Evolutionary conservation across 2,329 filamentous ascomycete species (phyloP).

Genomic region (Clonostachys byssicola): DNA sequence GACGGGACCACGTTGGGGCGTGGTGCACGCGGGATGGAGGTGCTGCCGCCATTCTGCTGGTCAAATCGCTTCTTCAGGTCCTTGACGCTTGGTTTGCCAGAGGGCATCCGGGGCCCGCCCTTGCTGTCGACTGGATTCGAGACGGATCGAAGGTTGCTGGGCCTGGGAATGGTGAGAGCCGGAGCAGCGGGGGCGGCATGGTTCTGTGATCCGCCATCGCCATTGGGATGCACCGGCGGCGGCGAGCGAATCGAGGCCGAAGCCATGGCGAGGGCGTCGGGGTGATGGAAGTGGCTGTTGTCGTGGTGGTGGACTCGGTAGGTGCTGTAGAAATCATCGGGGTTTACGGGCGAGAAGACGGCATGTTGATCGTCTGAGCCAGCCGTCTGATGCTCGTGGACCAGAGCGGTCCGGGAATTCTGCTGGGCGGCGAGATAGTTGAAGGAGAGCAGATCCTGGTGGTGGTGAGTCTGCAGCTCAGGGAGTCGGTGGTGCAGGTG

Average conservation of each 20-base stretch:
- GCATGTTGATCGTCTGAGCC: slow-evolving; percentile 19
- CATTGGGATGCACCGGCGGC: slow-evolving; percentile 41
- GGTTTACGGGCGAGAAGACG: slow-evolving; percentile 38
- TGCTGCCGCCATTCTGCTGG: slow-evolving; percentile 37
- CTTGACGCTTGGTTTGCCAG: slow-evolving; percentile 65
- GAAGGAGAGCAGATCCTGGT: not conserved
- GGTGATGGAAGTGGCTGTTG: slow-evolving; percentile 11
- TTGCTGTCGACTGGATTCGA: slow-evolving; percentile 51
- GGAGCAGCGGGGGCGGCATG: slow-evolving; percentile 38
- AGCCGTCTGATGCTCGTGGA: slow-evolving; percentile 8
- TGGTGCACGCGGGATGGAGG: slow-evolving; percentile 26
- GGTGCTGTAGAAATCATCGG: slow-evolving; percentile 53
- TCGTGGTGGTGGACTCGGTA: slow-evolving; percentile 33
- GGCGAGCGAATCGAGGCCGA: slow-evolving; percentile 35
- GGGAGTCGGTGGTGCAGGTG: slow-evolving; percentile 7
- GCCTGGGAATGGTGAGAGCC: slow-evolving; percentile 32
- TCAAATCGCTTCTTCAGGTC: slow-evolving; percentile 79
- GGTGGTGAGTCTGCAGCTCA: slow-evolving; percentile 1
- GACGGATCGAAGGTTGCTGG: slow-evolving; percentile 41
- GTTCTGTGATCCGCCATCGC: slow-evolving; percentile 31
- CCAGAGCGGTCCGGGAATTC: not conserved
- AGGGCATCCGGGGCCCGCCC: slow-evolving; percentile 20
- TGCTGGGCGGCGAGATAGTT: not conserved
- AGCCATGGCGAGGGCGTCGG: slow-evolving; percentile 27
- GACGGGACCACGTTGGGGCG: slow-evolving; percentile 6